Evolutionary conservation across 2,329 filamentous ascomycete species (phyloP), one percentile per base, ranked within the genome.

Genomic region (Cercospora zeae-maydis): DNA sequence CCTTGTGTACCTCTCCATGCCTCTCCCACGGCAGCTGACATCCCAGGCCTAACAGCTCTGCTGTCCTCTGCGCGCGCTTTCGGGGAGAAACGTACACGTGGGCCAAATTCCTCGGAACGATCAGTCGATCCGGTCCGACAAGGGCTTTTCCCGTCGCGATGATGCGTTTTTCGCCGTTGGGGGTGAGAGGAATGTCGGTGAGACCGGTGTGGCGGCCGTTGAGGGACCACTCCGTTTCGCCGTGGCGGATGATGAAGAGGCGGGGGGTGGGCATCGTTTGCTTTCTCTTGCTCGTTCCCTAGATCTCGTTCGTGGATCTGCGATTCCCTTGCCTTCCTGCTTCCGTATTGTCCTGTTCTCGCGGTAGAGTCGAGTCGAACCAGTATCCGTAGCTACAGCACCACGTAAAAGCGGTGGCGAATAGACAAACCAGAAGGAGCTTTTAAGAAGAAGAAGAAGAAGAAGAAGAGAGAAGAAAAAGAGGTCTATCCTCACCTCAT

Each of bases 161-260:
- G n/a, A 82, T 75, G 4, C 80, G 77, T 66, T 77, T 78, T 70
- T 82, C 80, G 59, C 93, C 93, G 74, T 92, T 90, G 59, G 83
- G 79, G 0, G 93, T 97, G 42, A 97, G 82, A 0, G 92, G 89
- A 4, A 98, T 90, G 73, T 98, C 93, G 27, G 89, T 89, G 27
- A 80, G 82, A 58, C 93, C 90, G 0, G 93, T 98, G 78, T 97
- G 92, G 39, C 86, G 67, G 60, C 75, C 93, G 71, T 89, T 89
- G 57, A 96, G 86, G 1, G 92, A 96, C 93, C 93, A 98, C 80
- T 96, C 92, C 4, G 93, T 98, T 80, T 97, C 93, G 78, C 93
- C 53, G 75, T 97, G 93, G 71, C 93, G 91, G 71, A 82, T 76
- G 66, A 82, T 80, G 76, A 82, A 82, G 73, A 82, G 79, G 55